A percentile compares a stretch with the other conserved stretches of the same genome.
Conservation (phyloP, 768 basidiomycete species). For the Obba rivulosa region DNA sequence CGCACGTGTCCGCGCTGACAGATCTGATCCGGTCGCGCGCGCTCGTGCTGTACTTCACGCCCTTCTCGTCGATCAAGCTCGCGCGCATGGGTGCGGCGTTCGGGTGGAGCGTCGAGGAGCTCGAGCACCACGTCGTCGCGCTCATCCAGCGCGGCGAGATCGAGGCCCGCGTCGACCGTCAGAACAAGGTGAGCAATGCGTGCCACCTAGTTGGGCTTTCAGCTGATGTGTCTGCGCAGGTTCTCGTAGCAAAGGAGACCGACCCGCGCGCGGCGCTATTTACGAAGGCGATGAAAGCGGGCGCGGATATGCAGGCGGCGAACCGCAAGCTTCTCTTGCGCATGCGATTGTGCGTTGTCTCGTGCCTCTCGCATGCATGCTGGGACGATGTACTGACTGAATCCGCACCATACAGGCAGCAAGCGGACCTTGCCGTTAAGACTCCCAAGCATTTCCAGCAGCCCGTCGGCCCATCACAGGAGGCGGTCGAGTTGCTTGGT, state of each 20-base stretch:
- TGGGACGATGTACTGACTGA: not conserved
- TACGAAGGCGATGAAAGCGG: conserved; percentile 67
- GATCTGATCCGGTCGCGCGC: conserved; percentile 71
- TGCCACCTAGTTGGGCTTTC: not conserved
- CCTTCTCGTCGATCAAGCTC: conserved; percentile 79
- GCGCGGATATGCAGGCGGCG: conserved; percentile 61
- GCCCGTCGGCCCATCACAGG: no score
- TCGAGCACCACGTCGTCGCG: conserved; percentile 67
- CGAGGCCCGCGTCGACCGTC: conserved; percentile 80
- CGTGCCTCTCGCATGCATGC: not conserved
- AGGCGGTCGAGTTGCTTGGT: conserved; percentile 28
- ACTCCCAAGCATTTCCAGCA: conserved; percentile 3
- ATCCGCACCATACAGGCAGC: conserved; percentile 47
- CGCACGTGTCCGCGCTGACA: conserved; percentile 62
- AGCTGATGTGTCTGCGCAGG: conserved; percentile 29
- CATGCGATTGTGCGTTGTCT: conserved; percentile 65
- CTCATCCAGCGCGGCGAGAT: conserved; percentile 78
- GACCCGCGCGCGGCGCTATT: conserved; percentile 78
- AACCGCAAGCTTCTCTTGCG: conserved; percentile 78
- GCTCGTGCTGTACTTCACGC: conserved; percentile 84
- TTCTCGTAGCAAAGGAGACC: conserved; percentile 72
- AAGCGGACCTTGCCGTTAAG: conserved; percentile 71
- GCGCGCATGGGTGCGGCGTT: conserved; percentile 84
- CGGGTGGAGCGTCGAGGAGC: conserved; percentile 69
- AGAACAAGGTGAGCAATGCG: conserved; percentile 64